These are phyloP conservation scores for Metroxylon sagu DNA, from an alignment of 176 grass and related monocot species.

Conservation along the genomic window DNA sequence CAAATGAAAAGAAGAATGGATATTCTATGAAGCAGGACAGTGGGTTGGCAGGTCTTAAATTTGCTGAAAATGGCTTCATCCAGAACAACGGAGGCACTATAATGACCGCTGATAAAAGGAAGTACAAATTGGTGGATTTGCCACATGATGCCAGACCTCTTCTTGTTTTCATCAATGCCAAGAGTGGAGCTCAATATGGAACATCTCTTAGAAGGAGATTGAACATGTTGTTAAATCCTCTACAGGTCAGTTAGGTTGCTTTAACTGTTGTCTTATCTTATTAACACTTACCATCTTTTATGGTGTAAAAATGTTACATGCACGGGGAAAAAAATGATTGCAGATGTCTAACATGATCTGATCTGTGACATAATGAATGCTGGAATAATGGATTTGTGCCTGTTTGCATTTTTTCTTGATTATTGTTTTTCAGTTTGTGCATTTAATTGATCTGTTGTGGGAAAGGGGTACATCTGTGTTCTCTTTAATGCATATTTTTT, in stretches of 20 bases:
- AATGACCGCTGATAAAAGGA: conserved; percentile 22
- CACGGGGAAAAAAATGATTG: too few relatives aligned
- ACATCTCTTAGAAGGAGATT: conserved; percentile 76
- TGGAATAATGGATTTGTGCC: too few relatives aligned
- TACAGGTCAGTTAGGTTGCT: conserved; percentile 53
- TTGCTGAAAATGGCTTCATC: conserved; percentile 25
- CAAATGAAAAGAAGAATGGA: conserved; percentile 38
- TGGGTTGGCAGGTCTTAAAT: conserved; percentile 25
- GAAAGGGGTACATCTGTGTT: too few relatives aligned
- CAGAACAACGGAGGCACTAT: conserved; percentile 22
- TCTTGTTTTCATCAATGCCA: conserved; percentile 94
- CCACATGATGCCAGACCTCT: conserved; percentile 60
- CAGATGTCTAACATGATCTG: too few relatives aligned
- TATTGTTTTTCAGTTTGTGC: too few relatives aligned
- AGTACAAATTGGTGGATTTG: conserved; percentile 62
- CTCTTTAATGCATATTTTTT: too few relatives aligned
- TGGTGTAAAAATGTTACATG: too few relatives aligned
- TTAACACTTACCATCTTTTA: too few relatives aligned
- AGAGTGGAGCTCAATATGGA: conserved; percentile 74
- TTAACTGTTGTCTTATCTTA: neutral
- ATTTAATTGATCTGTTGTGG: too few relatives aligned
- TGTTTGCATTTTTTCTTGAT: too few relatives aligned
- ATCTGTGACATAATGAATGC: too few relatives aligned
- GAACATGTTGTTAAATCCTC: conserved; percentile 73
- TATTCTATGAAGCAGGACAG: conserved; percentile 2